These are phyloP conservation scores for Kingdonia uniflora DNA, from an alignment of 164 flowering plant species.

Conservation along the genomic window DNA sequence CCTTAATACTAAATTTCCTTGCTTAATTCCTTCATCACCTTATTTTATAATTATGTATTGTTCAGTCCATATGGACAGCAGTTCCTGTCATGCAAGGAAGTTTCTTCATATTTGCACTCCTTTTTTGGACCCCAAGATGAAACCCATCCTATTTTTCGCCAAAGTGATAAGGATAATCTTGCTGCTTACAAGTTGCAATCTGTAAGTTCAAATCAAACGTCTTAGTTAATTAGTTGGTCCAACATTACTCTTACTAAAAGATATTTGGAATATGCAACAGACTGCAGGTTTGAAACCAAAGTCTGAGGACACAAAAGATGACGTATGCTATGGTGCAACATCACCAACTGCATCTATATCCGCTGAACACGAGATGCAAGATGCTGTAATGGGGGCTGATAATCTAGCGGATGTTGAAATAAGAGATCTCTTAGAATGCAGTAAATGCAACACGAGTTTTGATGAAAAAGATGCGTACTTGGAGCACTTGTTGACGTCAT, in stretches of 20 bases:
- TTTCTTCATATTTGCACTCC: conserved; percentile 55
- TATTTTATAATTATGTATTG: conserved; percentile 10
- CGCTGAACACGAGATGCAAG: conserved; percentile 19
- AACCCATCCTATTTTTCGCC: conserved; percentile 11
- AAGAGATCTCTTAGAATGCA: conserved; percentile 60
- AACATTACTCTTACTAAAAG: conserved; percentile 3
- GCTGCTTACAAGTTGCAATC: conserved; percentile 12
- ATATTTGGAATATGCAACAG: conserved; percentile 18
- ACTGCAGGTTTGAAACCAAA: conserved; percentile 16
- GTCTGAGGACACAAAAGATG: conserved; percentile 18
- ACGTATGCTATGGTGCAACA: conserved; percentile 12
- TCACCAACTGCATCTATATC: conserved; percentile 17
- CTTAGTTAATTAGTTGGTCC: conserved; percentile 1
- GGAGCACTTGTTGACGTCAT: conserved; percentile 52
- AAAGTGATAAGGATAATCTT: conserved; percentile 8
- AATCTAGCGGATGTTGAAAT: conserved; percentile 41
- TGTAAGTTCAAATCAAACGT: conserved; percentile 29
- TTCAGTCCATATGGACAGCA: conserved; percentile 73
- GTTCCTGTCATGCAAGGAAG: conserved; percentile 67
- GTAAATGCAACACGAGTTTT: conserved; percentile 56
- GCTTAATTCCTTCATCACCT: conserved; percentile 7
- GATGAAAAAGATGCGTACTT: conserved; percentile 57
- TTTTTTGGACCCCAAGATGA: conserved; percentile 25
- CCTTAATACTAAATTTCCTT: too few relatives aligned
- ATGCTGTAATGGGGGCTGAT: conserved; percentile 11